A percentile compares a stretch with the other conserved stretches of the same genome.
These are phyloP conservation scores for Jimgerdemannia lactiflua DNA, from an alignment of 192 early-diverging fungal species.

Conservation along the genomic window DNA sequence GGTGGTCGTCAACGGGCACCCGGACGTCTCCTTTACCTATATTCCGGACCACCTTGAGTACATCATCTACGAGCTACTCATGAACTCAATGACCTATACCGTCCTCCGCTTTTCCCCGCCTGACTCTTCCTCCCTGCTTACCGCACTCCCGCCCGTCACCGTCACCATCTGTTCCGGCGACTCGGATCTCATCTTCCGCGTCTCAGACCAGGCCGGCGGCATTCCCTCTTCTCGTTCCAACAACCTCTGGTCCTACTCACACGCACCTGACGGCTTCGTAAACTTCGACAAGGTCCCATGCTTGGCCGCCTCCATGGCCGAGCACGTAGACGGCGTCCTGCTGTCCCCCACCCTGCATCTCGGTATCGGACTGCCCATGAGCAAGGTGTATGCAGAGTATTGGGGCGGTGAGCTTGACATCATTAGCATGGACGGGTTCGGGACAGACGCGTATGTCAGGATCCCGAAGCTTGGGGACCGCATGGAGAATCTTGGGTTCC, in stretches of 20 bases:
- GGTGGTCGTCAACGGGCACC: conserved; percentile 70
- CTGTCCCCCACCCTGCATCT: conserved; percentile 40
- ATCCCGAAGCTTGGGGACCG: conserved; percentile 72
- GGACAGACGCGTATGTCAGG: conserved; percentile 91
- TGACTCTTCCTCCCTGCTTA: neutral
- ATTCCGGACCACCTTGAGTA: conserved; percentile 97
- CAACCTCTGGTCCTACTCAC: conserved; percentile 80
- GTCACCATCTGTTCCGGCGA: conserved; percentile 79
- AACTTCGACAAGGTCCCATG: conserved; percentile 75
- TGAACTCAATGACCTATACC: conserved; percentile 80
- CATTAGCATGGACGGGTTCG: conserved; percentile 80
- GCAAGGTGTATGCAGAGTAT: conserved; percentile 91
- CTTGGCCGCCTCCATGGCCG: conserved; percentile 70
- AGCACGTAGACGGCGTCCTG: conserved; percentile 9
- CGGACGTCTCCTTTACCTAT: conserved; percentile 79
- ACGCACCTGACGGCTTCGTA: conserved; percentile 43
- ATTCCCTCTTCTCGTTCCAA: conserved; percentile 61
- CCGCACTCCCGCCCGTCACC: conserved; percentile 60
- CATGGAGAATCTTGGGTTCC: conserved; percentile 45
- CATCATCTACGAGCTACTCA: conserved; percentile 90
- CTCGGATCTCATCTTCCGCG: conserved; percentile 82
- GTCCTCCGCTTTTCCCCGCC: conserved; percentile 28
- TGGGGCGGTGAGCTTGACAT: conserved; percentile 91
- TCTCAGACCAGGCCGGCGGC: conserved; percentile 93
- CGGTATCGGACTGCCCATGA: conserved; percentile 94